These are phyloP conservation scores for Neurospora sp. DNA, from an alignment of 495 filamentous ascomycete genomes.

Conservation along the genomic window DNA sequence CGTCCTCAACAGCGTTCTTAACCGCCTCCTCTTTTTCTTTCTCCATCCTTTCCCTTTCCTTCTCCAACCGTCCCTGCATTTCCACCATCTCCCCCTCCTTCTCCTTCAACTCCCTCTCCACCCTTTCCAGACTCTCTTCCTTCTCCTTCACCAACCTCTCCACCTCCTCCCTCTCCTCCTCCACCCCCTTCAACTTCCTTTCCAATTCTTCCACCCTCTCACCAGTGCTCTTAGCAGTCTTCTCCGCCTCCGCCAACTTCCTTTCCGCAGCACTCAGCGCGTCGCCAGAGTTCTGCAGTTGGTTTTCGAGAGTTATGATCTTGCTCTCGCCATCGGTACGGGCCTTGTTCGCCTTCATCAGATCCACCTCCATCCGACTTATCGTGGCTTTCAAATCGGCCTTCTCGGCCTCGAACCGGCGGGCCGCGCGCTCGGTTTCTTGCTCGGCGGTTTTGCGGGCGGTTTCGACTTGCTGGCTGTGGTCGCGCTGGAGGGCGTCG, in stretches of 20 bases:
- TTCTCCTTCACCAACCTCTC: constrained; percentile 12
- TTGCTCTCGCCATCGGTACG: constrained; percentile 23
- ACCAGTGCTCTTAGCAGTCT: neutral
- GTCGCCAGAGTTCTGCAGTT: neutral
- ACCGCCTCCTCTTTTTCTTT: constrained; percentile 17
- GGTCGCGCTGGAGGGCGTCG: constrained; percentile 15
- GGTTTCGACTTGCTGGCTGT: neutral
- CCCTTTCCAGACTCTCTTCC: neutral
- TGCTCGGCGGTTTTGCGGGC: constrained; percentile 25
- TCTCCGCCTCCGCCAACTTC: constrained; percentile 5
- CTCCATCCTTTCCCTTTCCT: neutral
- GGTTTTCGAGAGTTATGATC: constrained; percentile 6
- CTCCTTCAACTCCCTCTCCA: constrained; percentile 6
- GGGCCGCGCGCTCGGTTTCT: constrained; percentile 28
- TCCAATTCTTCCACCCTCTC: neutral
- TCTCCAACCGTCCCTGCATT: constrained; percentile 5
- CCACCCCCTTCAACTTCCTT: neutral
- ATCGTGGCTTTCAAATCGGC: constrained; percentile 52
- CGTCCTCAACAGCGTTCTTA: constrained; percentile 10
- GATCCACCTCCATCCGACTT: constrained; percentile 46
- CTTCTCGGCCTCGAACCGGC: constrained; percentile 47
- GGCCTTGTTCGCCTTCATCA: constrained; percentile 50
- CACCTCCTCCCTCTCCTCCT: constrained; percentile 6
- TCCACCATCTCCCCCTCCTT: constrained; percentile 2
- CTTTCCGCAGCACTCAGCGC: neutral